These are phyloP conservation scores for Chalciporus sphaerocephalus DNA, from an alignment of 768 basidiomycete species.

Conservation along the genomic window DNA sequence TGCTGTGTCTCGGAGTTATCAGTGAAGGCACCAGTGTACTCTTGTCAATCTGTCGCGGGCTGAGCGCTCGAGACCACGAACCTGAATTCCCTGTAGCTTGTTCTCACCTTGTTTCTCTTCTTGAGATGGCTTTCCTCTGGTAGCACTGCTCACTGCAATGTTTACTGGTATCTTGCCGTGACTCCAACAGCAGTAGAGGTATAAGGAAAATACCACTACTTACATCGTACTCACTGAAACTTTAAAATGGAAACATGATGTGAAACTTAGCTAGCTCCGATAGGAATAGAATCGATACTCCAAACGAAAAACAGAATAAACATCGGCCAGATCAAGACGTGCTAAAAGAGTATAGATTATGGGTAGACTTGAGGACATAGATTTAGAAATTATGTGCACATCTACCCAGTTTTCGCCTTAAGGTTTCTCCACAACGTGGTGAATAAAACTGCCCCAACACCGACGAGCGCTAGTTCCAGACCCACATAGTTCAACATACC, in stretches of 20 bases:
- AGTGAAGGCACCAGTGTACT: no score
- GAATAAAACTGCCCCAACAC: conserved; percentile 53
- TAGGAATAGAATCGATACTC: no score
- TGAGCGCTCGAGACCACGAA: background rate
- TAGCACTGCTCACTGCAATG: background rate
- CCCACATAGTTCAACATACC: conserved; percentile 61
- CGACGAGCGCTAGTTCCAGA: conserved; percentile 57
- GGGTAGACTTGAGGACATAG: background rate
- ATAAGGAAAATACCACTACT: no score
- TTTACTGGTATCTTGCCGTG: no score
- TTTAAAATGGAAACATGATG: no score
- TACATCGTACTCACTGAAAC: no score
- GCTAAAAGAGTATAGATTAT: background rate
- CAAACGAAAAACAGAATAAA: no score
- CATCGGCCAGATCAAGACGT: no score
- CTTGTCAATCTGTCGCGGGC: no score
- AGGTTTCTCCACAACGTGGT: conserved; percentile 55
- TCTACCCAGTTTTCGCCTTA: conserved; percentile 59
- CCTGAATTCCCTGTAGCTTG: background rate
- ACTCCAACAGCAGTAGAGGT: no score
- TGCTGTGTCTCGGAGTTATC: background rate
- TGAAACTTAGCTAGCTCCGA: no score
- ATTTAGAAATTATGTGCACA: background rate
- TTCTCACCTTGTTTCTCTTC: no score
- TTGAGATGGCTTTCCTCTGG: background rate